phyloP scores from a whole-genome alignment of 441 rosid species.

The Erysimum cheiri region DNA sequence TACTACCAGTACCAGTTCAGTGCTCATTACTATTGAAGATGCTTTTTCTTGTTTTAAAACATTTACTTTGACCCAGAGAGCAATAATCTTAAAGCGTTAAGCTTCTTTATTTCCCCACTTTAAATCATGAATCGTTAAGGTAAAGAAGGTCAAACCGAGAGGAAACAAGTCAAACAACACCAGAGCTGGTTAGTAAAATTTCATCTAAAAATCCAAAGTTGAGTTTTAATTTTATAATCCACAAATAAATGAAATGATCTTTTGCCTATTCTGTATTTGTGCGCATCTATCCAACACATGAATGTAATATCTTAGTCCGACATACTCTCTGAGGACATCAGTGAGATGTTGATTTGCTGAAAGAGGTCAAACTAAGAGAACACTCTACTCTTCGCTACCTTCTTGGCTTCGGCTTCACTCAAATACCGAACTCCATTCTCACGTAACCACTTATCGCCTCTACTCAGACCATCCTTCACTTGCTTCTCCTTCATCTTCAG shows the following conservation, averaged over 20 bases:
- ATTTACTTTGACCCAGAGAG: neutral
- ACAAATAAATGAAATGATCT: slow-evolving; percentile 38
- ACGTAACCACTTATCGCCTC: slow-evolving; percentile 60
- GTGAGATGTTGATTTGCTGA: slow-evolving; percentile 22
- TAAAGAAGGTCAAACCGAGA: slow-evolving; percentile 15
- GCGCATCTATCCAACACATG: slow-evolving; percentile 12
- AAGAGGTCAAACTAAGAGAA: slow-evolving; percentile 36
- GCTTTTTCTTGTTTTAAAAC: slow-evolving; percentile 11
- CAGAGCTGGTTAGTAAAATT: slow-evolving; percentile 6
- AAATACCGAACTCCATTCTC: slow-evolving; percentile 68
- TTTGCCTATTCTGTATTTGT: slow-evolving; percentile 19
- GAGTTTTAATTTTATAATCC: slow-evolving; percentile 10
- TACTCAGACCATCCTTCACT: slow-evolving; percentile 48
- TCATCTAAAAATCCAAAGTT: neutral
- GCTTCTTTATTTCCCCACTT: neutral
- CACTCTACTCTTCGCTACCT: slow-evolving; percentile 63
- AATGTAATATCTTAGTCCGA: slow-evolving; percentile 30
- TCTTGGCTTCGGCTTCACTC: slow-evolving; percentile 61
- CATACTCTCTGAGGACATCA: neutral
- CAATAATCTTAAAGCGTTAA: neutral
- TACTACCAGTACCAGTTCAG: neutral
- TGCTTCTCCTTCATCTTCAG: slow-evolving; percentile 68
- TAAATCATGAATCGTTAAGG: neutral
- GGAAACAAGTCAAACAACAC: slow-evolving; percentile 16
- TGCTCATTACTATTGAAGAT: slow-evolving; percentile 20